Evolutionary conservation across 2,329 filamentous ascomycete genomes (phyloP).

Genomic region (Paracamarosporium sp.): DNA sequence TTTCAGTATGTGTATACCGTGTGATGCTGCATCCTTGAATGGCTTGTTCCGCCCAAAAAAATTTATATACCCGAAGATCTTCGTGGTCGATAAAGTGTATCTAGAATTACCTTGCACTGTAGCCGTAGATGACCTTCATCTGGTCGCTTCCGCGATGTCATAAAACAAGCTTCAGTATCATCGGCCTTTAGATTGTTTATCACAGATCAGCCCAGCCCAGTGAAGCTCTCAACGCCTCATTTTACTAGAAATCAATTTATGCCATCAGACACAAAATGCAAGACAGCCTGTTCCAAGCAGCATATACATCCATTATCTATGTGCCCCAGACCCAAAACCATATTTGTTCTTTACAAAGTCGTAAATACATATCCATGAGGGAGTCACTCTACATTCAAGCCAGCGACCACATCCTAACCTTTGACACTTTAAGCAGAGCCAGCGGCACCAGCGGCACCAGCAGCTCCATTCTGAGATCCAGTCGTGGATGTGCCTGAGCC

Average conservation of each 20-base stretch:
- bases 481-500: background rate
- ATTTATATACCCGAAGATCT: no score
- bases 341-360: background rate
- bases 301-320: background rate
- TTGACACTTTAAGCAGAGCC: background rate
- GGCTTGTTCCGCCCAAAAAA: no score
- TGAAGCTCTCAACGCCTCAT: background rate
- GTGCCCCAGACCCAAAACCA: background rate
- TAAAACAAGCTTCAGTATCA: no score
- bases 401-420: background rate
- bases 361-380: background rate
- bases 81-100: no score
- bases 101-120: no score
- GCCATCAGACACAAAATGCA: no score
- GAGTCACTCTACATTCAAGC: background rate
- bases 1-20: no score
- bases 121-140: no score
- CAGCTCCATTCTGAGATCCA: background rate
- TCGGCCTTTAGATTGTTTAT: no score
- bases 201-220: no score
- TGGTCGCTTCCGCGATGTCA: no score
- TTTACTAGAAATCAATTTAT: background rate
- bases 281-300: background rate
- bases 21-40: no score
- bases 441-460: constrained; percentile 1